Base-by-base conservation (phyloP, 1,139 yeast species). In the Yamadazyma jaroonii region DNA sequence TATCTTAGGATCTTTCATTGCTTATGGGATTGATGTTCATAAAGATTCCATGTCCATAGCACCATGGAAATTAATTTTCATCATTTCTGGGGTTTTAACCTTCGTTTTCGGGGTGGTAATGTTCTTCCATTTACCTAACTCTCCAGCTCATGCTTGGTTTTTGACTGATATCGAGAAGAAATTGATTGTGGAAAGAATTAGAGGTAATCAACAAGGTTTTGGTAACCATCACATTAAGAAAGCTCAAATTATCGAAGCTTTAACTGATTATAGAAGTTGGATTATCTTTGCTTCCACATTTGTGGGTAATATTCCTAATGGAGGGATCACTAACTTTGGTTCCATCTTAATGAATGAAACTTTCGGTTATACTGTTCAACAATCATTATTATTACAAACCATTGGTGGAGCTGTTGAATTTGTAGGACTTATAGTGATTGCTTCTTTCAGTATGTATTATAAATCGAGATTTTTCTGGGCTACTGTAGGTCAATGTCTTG, bases 231-330 rank as follows among this genome's bases (percentile, higher is more conserved):
- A 65, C 31, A 69, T 77, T 57, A 81, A 81, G 47, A 61, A 54
- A 53, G 57, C 74, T 34, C 89, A 82, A 52, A 62, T 79, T 31
- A 55, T 54, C 12, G 79, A 81, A 49, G 80, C 85, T 2, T 67
- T 79, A 54, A 48, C 48, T 1, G 79, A 74, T 47, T 37, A 56
- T 36, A 62, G 64, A 39, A 66, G 74, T 7, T 72, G 72, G 68
- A 40, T 80, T 24, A 70, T 74, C 47, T 47, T 56, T 32, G 33
- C 55, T 9, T 59, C 52, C 44, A 60, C 64, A 3, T 37, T 63
- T 3, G 45, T 60, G 25, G 42, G 43, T 15, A 53, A 62, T 41
- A 57, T 65, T 29, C 69, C 69, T n/a, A 66, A 65, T 43, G 72
- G 72, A 21, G 72, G 64, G 9, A 40, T 61, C 13, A 63, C 70